Percentiles rank a stretch among this genome's conserved stretches.
These are phyloP conservation scores for Simplicillium sp. DNA, from an alignment of 2,329 filamentous ascomycete species.

Conservation along the genomic window DNA sequence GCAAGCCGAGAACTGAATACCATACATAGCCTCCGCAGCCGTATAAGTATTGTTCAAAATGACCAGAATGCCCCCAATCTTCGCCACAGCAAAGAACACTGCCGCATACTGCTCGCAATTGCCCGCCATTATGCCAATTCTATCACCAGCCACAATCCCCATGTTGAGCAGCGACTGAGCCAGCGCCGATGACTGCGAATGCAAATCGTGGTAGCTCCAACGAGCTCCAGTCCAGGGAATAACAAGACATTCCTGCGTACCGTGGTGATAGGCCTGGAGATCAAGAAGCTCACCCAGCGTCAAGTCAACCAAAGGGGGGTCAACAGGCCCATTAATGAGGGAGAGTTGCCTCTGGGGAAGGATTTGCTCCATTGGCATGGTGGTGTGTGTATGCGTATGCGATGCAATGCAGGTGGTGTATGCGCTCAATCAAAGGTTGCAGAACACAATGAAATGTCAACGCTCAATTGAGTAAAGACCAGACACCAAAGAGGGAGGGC, in stretches of 20 bases:
- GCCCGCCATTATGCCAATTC: constrained; percentile 68
- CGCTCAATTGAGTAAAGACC: too few species aligned
- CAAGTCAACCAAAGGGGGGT: constrained; percentile 60
- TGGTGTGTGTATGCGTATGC: too few species aligned
- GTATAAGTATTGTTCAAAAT: constrained; percentile 81
- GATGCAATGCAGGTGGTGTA: too few species aligned
- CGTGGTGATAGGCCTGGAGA: constrained; percentile 57
- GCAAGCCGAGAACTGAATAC: constrained; percentile 61
- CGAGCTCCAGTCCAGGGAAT: constrained; percentile 68
- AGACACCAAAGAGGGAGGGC: not conserved
- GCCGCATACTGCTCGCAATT: constrained; percentile 75
- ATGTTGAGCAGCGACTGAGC: constrained; percentile 58
- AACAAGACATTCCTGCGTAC: constrained; percentile 57
- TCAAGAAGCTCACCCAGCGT: constrained; percentile 66
- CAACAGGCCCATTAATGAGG: constrained; percentile 57
- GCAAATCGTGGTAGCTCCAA: constrained; percentile 61
- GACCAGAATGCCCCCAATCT: constrained; percentile 59
- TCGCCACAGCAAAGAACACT: constrained; percentile 63
- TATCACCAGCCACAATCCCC: constrained; percentile 58
- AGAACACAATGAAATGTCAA: too few species aligned
- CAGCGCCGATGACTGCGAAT: constrained; percentile 50
- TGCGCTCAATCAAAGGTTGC: too few species aligned
- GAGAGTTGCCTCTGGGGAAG: constrained; percentile 31
- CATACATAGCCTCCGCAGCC: constrained; percentile 60
- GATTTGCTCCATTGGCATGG: constrained; percentile 14